Conservation (phyloP, 2,329 filamentous ascomycete genomes). For the Juglanconis oblonga region DNA sequence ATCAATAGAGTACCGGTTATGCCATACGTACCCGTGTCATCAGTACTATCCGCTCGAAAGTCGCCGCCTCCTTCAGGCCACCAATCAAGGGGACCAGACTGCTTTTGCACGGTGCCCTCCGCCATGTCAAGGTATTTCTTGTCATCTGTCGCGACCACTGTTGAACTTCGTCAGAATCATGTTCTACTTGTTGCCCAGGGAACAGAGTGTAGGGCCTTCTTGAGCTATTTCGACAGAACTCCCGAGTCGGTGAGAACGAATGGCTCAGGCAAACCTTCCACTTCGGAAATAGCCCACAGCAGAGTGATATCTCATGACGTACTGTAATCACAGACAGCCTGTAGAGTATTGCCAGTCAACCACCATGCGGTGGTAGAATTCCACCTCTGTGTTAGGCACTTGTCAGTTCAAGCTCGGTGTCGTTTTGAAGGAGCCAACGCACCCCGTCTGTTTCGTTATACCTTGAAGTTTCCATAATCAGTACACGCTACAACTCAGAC, state of each 20-base stretch:
- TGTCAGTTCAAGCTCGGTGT: neutral
- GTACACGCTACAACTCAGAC: neutral
- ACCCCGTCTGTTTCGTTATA: constrained; percentile 29
- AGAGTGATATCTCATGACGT: neutral
- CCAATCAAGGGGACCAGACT: constrained; percentile 31
- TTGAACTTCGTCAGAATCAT: neutral
- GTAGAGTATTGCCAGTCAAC: constrained; percentile 35
- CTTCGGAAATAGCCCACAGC: neutral
- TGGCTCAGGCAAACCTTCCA: neutral
- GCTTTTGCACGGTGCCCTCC: constrained; percentile 30
- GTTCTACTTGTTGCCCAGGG: neutral
- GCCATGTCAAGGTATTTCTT: constrained; percentile 29
- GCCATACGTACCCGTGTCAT: constrained; percentile 41
- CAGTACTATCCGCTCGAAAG: constrained; percentile 41
- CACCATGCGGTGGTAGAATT: constrained; percentile 34
- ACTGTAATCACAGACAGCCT: constrained; percentile 34
- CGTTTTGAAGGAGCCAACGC: neutral
- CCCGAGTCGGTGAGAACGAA: neutral
- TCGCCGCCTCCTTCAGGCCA: constrained; percentile 35
- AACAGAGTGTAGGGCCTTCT: neutral
- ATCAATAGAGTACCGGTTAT: no score
- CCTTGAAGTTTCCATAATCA: neutral
- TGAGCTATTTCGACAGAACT: neutral
- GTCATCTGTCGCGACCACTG: constrained; percentile 27
- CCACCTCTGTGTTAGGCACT: constrained; percentile 22